phyloP scores from a whole-genome alignment of 2,329 filamentous ascomycete genomes.

The Shiraia sp. region DNA sequence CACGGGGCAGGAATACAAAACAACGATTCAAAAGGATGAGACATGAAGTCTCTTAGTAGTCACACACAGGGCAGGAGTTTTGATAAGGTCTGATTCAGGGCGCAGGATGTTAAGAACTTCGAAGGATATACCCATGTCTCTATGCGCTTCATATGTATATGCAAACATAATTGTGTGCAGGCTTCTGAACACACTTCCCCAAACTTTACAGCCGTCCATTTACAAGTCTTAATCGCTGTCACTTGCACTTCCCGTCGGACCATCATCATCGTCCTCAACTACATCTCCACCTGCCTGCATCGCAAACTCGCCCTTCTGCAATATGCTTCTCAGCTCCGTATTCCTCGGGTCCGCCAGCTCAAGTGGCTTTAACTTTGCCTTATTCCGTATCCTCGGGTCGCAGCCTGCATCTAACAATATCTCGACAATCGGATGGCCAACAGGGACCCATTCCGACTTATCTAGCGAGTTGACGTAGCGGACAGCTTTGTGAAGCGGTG shows the following conservation, averaged over 20 bases:
- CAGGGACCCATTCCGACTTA: conserved; percentile 66
- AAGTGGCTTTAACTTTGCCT: conserved; percentile 70
- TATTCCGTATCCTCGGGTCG: conserved; percentile 68
- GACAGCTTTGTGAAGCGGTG: conserved; percentile 77
- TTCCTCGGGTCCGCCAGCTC: conserved; percentile 77
- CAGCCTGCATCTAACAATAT: conserved; percentile 83
- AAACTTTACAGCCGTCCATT: not conserved
- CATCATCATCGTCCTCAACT: conserved; percentile 54
- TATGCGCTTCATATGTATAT: not conserved
- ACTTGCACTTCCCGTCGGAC: conserved; percentile 53
- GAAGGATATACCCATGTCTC: too few relatives aligned
- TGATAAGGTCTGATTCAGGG: not conserved
- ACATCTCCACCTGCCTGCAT: conserved; percentile 53
- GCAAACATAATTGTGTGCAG: not conserved
- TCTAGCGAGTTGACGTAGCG: conserved; percentile 74
- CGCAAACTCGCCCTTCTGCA: conserved; percentile 73
- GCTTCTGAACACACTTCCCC: not conserved
- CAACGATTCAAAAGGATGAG: too few relatives aligned
- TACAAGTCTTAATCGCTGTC: conserved; percentile 44
- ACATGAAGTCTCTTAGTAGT: too few relatives aligned
- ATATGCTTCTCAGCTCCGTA: conserved; percentile 61
- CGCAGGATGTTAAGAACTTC: not conserved
- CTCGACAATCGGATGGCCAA: conserved; percentile 69
- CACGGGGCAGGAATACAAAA: too few relatives aligned
- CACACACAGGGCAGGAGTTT: too few relatives aligned